These are phyloP conservation scores for Elaeis guineensis DNA, from an alignment of 176 grass and related monocot species.

Conservation along the genomic window DNA sequence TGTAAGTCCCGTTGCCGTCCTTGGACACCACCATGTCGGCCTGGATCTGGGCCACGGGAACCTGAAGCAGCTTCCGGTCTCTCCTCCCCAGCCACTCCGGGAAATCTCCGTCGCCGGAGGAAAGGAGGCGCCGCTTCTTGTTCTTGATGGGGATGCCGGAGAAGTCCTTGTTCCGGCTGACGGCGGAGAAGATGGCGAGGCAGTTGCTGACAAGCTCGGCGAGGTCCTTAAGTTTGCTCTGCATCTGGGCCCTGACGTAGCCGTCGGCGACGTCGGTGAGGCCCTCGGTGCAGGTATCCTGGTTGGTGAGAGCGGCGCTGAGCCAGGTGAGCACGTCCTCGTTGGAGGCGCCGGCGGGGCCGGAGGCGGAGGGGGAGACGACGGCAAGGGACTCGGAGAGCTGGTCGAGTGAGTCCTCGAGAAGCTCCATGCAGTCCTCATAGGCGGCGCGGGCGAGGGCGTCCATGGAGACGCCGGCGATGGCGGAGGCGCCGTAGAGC, in stretches of 20 bases:
- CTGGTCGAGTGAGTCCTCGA: conserved; percentile 31
- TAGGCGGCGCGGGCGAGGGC: conserved; percentile 27
- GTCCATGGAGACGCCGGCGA: conserved; percentile 4
- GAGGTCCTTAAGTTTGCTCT: neutral
- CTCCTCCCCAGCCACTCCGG: conserved; percentile 7
- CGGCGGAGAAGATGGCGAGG: conserved; percentile 15
- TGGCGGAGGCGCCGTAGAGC: conserved; percentile 21
- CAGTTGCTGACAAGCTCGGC: conserved; percentile 9
- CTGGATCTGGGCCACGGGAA: conserved; percentile 4
- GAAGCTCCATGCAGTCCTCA: conserved; percentile 64
- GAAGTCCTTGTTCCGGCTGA: conserved; percentile 16
- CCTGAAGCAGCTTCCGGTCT: conserved; percentile 11
- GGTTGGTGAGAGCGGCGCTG: conserved; percentile 15
- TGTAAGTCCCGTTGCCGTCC: conserved; percentile 27
- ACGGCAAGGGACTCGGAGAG: conserved; percentile 22
- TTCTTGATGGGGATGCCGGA: conserved; percentile 16
- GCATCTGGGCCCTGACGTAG: conserved; percentile 5
- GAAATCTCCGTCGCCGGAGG: neutral
- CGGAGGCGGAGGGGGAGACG: conserved; percentile 5
- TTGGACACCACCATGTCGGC: conserved; percentile 40
- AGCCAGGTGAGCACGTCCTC: conserved; percentile 20
- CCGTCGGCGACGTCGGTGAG: neutral
- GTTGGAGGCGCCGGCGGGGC: neutral
- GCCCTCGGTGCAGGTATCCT: conserved; percentile 12
- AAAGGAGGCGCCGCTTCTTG: conserved; percentile 8